Conservation (phyloP, 2,329 filamentous ascomycete species). For the Arachnomyces sp. region DNA sequence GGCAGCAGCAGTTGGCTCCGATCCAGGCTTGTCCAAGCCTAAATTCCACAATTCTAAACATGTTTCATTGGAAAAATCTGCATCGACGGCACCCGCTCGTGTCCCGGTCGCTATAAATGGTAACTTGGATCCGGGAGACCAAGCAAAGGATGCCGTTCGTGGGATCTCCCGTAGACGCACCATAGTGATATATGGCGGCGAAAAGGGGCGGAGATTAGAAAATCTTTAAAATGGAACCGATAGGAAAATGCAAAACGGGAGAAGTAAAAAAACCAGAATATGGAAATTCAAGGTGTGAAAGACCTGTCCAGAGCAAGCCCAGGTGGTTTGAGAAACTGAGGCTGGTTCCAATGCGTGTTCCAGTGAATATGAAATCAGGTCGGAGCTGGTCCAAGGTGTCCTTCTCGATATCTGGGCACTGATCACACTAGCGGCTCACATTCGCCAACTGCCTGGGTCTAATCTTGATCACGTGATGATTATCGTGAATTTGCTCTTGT, state of each 20-base stretch:
- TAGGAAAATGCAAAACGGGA: constrained; percentile 8
- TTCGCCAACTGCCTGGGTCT: too few species aligned
- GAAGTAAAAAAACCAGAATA: constrained; percentile 9
- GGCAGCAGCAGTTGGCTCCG: constrained; percentile 78
- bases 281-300: constrained; percentile 11
- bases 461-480: too few species aligned
- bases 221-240: constrained; percentile 15
- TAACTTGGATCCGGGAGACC: constrained; percentile 73
- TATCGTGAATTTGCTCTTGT: too few species aligned
- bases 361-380: background rate
- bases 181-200: constrained; percentile 51
- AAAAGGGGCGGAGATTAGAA: constrained; percentile 16
- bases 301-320: constrained; percentile 23
- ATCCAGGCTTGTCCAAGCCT: constrained; percentile 65
- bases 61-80: constrained; percentile 95
- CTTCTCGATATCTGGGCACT: constrained; percentile 14
- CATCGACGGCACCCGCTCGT: constrained; percentile 87
- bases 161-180: constrained; percentile 94
- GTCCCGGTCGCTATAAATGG: constrained; percentile 90
- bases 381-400: constrained; percentile 30
- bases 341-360: too few species aligned
- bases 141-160: constrained; percentile 93
- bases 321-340: constrained; percentile 12
- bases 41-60: constrained; percentile 96
- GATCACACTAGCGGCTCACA: too few species aligned